phyloP scores from a whole-genome alignment of 352 stramenopile species.

The Pythium myriotylum region DNA sequence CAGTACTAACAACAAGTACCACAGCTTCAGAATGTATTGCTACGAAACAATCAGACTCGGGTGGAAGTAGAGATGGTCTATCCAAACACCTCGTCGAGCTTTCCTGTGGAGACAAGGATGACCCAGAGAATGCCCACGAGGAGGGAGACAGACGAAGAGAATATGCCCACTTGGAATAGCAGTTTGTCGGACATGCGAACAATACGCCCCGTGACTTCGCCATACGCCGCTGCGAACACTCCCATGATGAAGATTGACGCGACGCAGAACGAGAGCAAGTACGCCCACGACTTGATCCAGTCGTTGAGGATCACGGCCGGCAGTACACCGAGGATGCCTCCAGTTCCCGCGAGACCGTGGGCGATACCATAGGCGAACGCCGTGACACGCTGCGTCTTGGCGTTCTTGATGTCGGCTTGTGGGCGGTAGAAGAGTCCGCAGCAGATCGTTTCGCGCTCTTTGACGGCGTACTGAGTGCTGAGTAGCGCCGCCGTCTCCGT shows the following conservation, averaged over 20 bases:
- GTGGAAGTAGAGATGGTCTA: too few species aligned
- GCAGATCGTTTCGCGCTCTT: conserved; percentile 28
- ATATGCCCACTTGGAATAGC: conserved; percentile 55
- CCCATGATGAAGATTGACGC: conserved; percentile 89
- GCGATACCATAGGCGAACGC: conserved; percentile 72
- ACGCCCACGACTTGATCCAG: conserved; percentile 59
- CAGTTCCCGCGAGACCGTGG: conserved; percentile 70
- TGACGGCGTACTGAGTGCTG: neutral
- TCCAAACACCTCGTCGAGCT: conserved; percentile 54
- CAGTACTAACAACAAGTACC: too few species aligned
- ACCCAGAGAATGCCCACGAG: conserved; percentile 64
- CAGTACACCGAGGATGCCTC: conserved; percentile 70
- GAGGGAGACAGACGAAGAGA: conserved; percentile 59
- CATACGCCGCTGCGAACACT: conserved; percentile 78
- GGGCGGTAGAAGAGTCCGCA: conserved; percentile 31
- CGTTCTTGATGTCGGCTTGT: conserved; percentile 29
- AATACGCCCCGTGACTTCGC: conserved; percentile 53
- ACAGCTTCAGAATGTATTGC: too few species aligned
- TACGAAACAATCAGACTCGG: too few species aligned
- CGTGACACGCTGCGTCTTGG: conserved; percentile 47
- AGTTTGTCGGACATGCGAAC: conserved; percentile 38
- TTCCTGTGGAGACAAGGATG: conserved; percentile 50
- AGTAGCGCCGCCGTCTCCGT: conserved; percentile 14
- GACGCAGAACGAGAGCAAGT: conserved; percentile 82
- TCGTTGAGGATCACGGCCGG: conserved; percentile 79